Conservation (phyloP, 176 grass and related monocot genomes). For the Triticum aestivum region DNA sequence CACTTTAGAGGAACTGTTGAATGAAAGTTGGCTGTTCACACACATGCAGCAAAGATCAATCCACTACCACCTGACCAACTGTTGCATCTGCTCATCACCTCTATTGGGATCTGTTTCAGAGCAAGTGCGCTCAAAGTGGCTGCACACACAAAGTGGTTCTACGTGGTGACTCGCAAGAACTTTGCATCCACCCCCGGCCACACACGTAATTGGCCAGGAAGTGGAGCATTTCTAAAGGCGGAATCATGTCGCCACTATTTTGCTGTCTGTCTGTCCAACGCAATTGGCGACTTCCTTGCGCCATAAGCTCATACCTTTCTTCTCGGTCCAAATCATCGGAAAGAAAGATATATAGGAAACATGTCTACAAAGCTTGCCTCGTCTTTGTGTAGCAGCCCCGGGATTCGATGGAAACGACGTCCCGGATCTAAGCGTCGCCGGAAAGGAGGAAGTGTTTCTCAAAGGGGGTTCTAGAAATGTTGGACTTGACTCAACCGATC, state of each 20-base stretch:
- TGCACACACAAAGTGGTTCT: background rate
- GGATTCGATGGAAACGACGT: constrained; percentile 12
- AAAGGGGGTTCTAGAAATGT: background rate
- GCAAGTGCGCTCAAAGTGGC: too few species aligned
- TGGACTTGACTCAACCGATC: background rate
- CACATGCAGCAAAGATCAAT: too few species aligned
- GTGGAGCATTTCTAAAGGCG: constrained; percentile 38
- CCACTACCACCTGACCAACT: too few species aligned
- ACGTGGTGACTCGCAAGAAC: constrained; percentile 30
- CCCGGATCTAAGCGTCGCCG: background rate
- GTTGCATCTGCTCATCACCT: too few species aligned
- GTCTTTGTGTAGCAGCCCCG: constrained; percentile 17
- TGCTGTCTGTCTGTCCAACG: constrained; percentile 1
- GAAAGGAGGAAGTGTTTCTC: constrained; percentile 18
- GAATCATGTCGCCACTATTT: constrained; percentile 39
- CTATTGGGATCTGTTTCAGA: too few species aligned
- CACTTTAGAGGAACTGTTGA: constrained; percentile 2
- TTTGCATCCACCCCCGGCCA: constrained; percentile 25
- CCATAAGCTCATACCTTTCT: background rate
- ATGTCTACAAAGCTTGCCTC: constrained; percentile 17
- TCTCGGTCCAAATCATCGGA: background rate
- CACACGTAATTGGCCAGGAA: constrained; percentile 25
- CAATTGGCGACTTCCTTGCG: background rate
- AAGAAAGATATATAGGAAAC: background rate
- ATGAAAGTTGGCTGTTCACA: too few species aligned